phyloP scores from a whole-genome alignment of 176 grass and related monocot species.

The Zoysia pacifica region DNA sequence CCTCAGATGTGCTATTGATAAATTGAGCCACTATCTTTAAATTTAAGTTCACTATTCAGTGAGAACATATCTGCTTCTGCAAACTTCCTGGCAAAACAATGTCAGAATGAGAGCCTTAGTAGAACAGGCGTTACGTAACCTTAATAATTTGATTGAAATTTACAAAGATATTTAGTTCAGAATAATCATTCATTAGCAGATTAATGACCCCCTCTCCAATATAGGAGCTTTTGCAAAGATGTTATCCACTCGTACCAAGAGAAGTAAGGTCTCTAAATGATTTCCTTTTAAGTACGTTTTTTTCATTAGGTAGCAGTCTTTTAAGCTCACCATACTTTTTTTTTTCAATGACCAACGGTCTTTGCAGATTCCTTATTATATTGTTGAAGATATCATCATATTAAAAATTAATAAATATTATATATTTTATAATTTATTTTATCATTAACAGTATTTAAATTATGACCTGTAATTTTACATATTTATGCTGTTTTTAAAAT shows the following conservation, averaged over 20 bases:
- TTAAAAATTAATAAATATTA: no score
- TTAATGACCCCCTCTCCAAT: constrained; percentile 67
- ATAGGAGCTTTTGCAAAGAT: constrained; percentile 77
- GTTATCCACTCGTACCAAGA: constrained; percentile 59
- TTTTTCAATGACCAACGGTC: constrained; percentile 20
- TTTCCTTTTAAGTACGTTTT: background rate
- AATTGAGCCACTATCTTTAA: background rate
- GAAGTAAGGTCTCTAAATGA: constrained; percentile 51
- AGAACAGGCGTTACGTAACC: constrained; percentile 57
- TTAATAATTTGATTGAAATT: constrained; percentile 1
- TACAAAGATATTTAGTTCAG: constrained; percentile 5
- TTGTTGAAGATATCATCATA: constrained; percentile 57
- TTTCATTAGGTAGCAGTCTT: background rate
- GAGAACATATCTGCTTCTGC: constrained; percentile 73
- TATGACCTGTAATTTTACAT: no score
- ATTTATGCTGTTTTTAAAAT: no score
- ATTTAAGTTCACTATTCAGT: constrained; percentile 3
- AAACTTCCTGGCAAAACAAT: constrained; percentile 86
- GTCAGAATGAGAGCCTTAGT: constrained; percentile 76
- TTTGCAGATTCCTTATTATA: constrained; percentile 70
- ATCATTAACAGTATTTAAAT: no score
- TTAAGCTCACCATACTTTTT: background rate
- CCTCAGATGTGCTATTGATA: background rate
- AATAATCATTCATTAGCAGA: constrained; percentile 45
- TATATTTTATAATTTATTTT: no score